Percentiles rank a stretch among this genome's conserved stretches.
Conservation (phyloP, 805 yeast genomes). For the Kodamaea restingae region DNA sequence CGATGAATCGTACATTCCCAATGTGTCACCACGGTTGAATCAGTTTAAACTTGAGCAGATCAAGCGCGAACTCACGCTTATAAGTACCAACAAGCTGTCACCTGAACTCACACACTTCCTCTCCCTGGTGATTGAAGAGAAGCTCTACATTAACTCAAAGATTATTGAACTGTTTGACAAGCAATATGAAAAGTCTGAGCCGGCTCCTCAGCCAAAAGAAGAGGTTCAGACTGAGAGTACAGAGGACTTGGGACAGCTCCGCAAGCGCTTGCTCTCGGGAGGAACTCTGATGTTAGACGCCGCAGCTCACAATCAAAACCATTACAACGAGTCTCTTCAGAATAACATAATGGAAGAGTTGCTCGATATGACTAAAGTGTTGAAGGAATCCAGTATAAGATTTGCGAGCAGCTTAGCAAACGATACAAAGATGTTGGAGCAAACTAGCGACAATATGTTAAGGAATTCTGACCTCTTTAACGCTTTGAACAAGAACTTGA, state of each 20-base stretch:
- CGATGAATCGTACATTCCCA: slow-evolving; percentile 2
- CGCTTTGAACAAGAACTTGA: slow-evolving; percentile 33
- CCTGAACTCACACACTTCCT: slow-evolving; percentile 15
- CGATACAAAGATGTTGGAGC: slow-evolving; percentile 30
- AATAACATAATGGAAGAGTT: slow-evolving; percentile 47
- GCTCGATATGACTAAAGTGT: slow-evolving; percentile 42
- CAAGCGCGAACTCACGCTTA: slow-evolving; percentile 12
- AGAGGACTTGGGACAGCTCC: slow-evolving; percentile 20
- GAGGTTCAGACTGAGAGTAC: slow-evolving; percentile 9
- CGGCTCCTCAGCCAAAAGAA: slow-evolving; percentile 2
- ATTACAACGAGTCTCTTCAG: slow-evolving; percentile 43
- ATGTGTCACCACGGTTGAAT: slow-evolving; percentile 19
- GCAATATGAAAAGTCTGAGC: slow-evolving; percentile 3
- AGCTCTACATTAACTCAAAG: slow-evolving; percentile 16
- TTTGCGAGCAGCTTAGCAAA: slow-evolving; percentile 21
- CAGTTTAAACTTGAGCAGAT: slow-evolving; percentile 19
- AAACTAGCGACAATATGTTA: slow-evolving; percentile 33
- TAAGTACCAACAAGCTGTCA: slow-evolving; percentile 11
- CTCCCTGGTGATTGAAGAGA: slow-evolving; percentile 18
- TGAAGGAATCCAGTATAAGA: slow-evolving; percentile 43
- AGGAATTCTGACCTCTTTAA: slow-evolving; percentile 28
- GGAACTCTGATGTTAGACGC: slow-evolving; percentile 16
- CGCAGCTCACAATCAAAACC: slow-evolving; percentile 17
- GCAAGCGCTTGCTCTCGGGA: slow-evolving; percentile 24
- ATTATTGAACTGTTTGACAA: slow-evolving; percentile 11